Base-by-base conservation (phyloP, 257 asterid genomes). In the Gentiana straminea region DNA sequence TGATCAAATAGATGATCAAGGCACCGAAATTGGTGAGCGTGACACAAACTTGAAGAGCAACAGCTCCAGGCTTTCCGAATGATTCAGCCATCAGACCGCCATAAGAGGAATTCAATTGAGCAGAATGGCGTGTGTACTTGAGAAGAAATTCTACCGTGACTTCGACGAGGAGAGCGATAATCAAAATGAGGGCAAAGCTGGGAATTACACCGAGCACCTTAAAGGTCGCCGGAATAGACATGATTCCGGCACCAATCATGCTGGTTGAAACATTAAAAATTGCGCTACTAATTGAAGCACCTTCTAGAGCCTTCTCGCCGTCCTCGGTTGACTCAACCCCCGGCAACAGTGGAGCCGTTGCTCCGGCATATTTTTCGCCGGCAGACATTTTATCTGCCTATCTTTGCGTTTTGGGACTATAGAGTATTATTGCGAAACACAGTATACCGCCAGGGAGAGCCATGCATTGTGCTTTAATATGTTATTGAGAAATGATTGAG, bases 221-320 rank as follows among this genome's bases (percentile, higher is more conserved):
- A 41, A 92, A 79, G 13, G 94, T 83, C 1, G 97, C 94, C 13
- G 98, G 97, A 49, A 92, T 84, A 24, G 97, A 92, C 98, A 92
- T 88, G 37, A 92, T 88, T 51, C 98, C 98, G 0, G 98, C 96
- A 9, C 97, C 97, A 35, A 92, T 84, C 91, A 92, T 92, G 55
- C 93, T 90, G 0, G 98, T 88, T 0, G 98, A 81, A 6, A 88
- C 79, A 66, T 92, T 92, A 71, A 92, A 92, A 54, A 85, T 70
- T 0, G 97, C 98, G 9, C 98, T 94, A 3, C 77, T 75, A 50
- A 88, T 67, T 44, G 96, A 77, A 41, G 89, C 94, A n/a, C 92
- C 86, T 34, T 56, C 54, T 0, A 72, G 35, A 5, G 59, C 49
- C 35, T 58, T 65, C 50, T 63, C 69, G 34, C 52, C 60, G 4